A percentile compares a stretch with the other conserved stretches of the same genome.
phyloP scores from a whole-genome alignment of 2,329 filamentous ascomycete species.

The Juglanconis juglandina region DNA sequence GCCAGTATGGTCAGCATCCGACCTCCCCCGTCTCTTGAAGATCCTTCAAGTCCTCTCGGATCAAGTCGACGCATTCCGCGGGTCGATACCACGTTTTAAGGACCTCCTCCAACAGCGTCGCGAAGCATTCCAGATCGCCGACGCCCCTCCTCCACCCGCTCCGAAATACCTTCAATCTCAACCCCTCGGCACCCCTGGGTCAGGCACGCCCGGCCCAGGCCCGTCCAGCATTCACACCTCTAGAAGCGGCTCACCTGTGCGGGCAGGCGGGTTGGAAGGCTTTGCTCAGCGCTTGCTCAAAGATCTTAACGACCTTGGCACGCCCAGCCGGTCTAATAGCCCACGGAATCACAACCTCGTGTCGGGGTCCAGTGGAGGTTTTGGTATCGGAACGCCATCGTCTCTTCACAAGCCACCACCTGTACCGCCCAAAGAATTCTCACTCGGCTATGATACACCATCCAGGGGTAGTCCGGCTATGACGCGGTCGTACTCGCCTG shows the following conservation, averaged over 20 bases:
- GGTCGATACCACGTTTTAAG: constrained; percentile 67
- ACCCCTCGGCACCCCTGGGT: constrained; percentile 22
- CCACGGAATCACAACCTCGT: constrained; percentile 48
- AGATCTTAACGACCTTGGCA: constrained; percentile 58
- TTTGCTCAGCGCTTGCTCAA: constrained; percentile 62
- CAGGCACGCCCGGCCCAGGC: constrained; percentile 32
- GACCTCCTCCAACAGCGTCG: constrained; percentile 65
- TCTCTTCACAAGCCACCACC: constrained; percentile 32
- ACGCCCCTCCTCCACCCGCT: constrained; percentile 37
- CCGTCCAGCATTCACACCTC: constrained; percentile 42
- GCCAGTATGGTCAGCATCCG: constrained; percentile 50
- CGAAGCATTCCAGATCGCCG: constrained; percentile 61
- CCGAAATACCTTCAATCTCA: constrained; percentile 23
- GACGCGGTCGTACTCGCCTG: constrained; percentile 40
- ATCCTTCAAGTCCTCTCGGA: constrained; percentile 59
- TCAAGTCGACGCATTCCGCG: constrained; percentile 60
- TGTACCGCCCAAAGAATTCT: constrained; percentile 41
- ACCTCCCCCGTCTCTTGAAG: constrained; percentile 51
- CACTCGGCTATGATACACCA: constrained; percentile 35
- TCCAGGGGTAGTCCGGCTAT: constrained; percentile 25
- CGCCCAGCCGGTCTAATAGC: constrained; percentile 48
- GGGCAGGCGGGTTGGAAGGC: constrained; percentile 55
- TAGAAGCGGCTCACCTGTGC: constrained; percentile 48
- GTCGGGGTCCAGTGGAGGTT: constrained; percentile 22
- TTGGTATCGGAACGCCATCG: constrained; percentile 30